Evolutionary conservation across 305 asterid genomes (phyloP), one percentile per base, ranked within the genome.

Genomic region (Lippia alba): DNA sequence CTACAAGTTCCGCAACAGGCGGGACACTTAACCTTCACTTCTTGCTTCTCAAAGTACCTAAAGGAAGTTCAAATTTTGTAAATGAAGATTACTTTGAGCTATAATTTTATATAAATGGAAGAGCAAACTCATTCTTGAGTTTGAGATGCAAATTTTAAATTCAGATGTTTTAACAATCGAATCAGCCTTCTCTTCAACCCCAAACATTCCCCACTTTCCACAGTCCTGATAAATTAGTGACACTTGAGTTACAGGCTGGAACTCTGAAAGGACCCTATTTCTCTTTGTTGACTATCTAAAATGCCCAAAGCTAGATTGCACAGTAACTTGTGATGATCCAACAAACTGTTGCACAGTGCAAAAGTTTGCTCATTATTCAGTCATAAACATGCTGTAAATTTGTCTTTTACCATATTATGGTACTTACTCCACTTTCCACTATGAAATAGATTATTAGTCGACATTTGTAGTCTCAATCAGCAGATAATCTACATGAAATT

Each of bases 1-100:
- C 79, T 68, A 82, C 99, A 95, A n/a, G 82, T 76, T 82, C 84
- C 85, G 15, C 81, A 75, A 74, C 99, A 95, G 68, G 88, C 90
- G 70, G 98, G 98, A 66, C 99, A 95, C 75, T 72, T 80, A 65
- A 58, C 78, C 83, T 82, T 90, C 76, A 89, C 81, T 66, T 90
- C 98, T 80, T 79, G 88, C 87, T 84, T 88, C 77, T 89, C 91
- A 61, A 86, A 71, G 71, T 55, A 40, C 87, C 99, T 92, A 76
- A 57, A 74, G 39, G 44, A 62, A 56, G 75, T 64, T 76, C 64
- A 67, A 68, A 66, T 60, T 24, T 18, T 61, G 24, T 67, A 76
- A 56, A 57, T 56, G 74, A 24, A 24, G 30, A 24, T 62, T 46
- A 62, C 64, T 69, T 18, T 71, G 55, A 63, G 14, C 17, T 24